Conservation (phyloP, 2,329 filamentous ascomycete genomes). For the Dothideomycetes sp. region DNA sequence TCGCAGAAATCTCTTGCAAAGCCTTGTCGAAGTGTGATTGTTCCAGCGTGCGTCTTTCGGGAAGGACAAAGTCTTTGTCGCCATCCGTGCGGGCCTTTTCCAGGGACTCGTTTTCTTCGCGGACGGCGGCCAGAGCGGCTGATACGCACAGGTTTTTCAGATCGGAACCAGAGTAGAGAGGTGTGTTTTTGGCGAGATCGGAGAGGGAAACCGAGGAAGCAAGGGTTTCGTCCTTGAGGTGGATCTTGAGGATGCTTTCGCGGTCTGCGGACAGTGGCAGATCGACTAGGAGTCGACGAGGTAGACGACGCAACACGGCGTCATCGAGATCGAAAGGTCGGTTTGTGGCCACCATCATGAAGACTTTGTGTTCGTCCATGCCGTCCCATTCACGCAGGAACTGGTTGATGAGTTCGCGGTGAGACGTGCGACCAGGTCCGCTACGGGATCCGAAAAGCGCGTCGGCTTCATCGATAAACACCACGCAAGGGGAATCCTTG, state of each 20-base stretch:
- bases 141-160: conserved; percentile 76
- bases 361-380: conserved; percentile 67
- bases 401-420: conserved; percentile 90
- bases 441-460: conserved; percentile 75
- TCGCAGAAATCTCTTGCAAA: conserved; percentile 79
- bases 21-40: conserved; percentile 74
- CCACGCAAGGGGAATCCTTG: conserved; percentile 78
- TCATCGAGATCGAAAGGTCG: conserved; percentile 91
- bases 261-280: conserved; percentile 59
- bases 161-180: conserved; percentile 73
- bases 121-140: conserved; percentile 68
- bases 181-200: conserved; percentile 56
- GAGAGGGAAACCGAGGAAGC: conserved; percentile 53
- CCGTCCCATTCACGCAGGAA: conserved; percentile 97
- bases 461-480: conserved; percentile 96
- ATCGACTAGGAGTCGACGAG: conserved; percentile 64
- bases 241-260: conserved; percentile 59
- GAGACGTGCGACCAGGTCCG: conserved; percentile 55
- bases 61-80: conserved; percentile 49
- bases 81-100: conserved; percentile 20
- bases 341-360: conserved; percentile 98
- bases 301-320: conserved; percentile 67
- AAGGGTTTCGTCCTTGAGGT: conserved; percentile 59
- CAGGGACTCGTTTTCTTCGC: conserved; percentile 54
- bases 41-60: conserved; percentile 57